These are phyloP conservation scores for Fistulifera pelliculosa DNA, from an alignment of 108 stramenopile species.

Conservation along the genomic window DNA sequence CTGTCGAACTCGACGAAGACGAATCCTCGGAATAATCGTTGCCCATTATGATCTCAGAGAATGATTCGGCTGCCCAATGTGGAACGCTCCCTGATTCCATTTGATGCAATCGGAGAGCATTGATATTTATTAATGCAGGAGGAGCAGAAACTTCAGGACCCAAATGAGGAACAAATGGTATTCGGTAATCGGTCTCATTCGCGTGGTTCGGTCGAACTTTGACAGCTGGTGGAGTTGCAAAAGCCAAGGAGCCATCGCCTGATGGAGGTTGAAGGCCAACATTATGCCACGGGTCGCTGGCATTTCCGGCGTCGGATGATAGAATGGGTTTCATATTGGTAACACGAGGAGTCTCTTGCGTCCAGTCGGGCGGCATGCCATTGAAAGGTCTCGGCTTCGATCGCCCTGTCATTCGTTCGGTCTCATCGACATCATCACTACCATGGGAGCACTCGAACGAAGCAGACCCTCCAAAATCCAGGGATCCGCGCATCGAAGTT, in stretches of 20 bases:
- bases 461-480: neutral
- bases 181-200: neutral
- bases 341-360: neutral
- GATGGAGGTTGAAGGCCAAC: neutral
- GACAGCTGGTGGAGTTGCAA: constrained; percentile 1
- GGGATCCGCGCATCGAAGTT: too few species aligned
- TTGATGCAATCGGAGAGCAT: constrained; percentile 29
- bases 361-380: neutral
- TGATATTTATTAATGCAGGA: constrained; percentile 26
- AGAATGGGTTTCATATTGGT: neutral
- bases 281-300: neutral
- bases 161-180: constrained; percentile 4
- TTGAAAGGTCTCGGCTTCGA: neutral
- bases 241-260: neutral
- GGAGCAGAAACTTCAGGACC: constrained; percentile 5
- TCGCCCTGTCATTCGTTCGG: neutral
- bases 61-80: constrained; percentile 23
- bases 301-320: neutral
- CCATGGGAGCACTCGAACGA: neutral
- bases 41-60: constrained; percentile 3
- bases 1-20: neutral
- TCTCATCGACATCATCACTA: neutral
- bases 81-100: constrained; percentile 35
- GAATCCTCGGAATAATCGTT: constrained; percentile 2
- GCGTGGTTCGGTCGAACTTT: neutral